phyloP scores from a whole-genome alignment of 179 eudicot species.

The Actinidia polygama region DNA sequence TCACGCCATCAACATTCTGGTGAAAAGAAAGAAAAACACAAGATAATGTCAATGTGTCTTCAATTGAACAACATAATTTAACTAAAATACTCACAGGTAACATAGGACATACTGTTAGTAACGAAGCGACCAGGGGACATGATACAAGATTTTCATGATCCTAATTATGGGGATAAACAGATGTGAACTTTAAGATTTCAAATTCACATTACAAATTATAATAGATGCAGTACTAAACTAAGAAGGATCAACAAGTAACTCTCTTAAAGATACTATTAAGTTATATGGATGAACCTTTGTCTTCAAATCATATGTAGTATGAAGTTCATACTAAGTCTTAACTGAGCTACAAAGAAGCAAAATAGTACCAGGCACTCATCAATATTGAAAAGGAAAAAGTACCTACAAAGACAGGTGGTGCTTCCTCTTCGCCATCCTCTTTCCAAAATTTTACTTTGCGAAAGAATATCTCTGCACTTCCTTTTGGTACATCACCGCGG shows the following conservation, averaged over 20 bases:
- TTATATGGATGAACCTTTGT: background rate
- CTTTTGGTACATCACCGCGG: conserved; percentile 93
- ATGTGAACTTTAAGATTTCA: too few relatives aligned
- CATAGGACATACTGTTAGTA: too few relatives aligned
- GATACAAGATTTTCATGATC: too few relatives aligned
- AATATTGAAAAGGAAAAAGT: conserved; percentile 35
- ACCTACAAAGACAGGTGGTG: conserved; percentile 99
- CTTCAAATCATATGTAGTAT: too few relatives aligned
- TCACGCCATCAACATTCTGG: conserved; percentile 92
- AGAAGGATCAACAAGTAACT: background rate
- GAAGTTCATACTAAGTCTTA: too few relatives aligned
- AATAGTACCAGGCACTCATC: background rate
- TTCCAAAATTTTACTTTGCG: conserved; percentile 98
- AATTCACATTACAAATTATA: too few relatives aligned
- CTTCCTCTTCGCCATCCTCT: conserved; percentile 96
- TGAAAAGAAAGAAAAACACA: conserved; percentile 19
- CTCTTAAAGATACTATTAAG: conserved; percentile 3
- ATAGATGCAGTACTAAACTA: background rate
- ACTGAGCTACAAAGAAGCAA: too few relatives aligned
- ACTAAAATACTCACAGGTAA: too few relatives aligned
- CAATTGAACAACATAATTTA: background rate
- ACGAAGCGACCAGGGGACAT: too few relatives aligned
- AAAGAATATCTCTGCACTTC: conserved; percentile 89
- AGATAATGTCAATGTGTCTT: conserved; percentile 2
- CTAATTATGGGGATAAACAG: too few relatives aligned